phyloP scores from a whole-genome alignment of 2,329 filamentous ascomycete species.

The Hypoxylon sp. region DNA sequence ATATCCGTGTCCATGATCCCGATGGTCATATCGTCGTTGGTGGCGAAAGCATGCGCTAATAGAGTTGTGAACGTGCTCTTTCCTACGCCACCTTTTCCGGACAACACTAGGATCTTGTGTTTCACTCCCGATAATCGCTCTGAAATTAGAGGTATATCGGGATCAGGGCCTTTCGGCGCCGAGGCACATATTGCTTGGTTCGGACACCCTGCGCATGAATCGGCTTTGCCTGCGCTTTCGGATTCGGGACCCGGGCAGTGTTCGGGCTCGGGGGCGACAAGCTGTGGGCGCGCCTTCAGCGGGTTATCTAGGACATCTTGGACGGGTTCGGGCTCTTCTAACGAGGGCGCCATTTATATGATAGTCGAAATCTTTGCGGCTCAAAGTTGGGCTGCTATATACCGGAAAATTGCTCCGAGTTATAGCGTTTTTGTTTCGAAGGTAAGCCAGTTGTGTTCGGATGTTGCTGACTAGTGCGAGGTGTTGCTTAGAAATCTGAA shows the following conservation, averaged over 20 bases:
- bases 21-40: constrained; percentile 82
- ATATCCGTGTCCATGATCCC: constrained; percentile 99
- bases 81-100: constrained; percentile 95
- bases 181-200: constrained; percentile 97
- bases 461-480: constrained; percentile 1
- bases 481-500: constrained; percentile 43
- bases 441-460: neutral
- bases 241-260: constrained; percentile 95
- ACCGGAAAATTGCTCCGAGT: neutral
- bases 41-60: constrained; percentile 89
- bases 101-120: constrained; percentile 94
- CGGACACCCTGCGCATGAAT: constrained; percentile 94
- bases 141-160: constrained; percentile 91
- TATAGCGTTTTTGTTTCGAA: neutral
- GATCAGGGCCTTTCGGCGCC: constrained; percentile 94
- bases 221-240: constrained; percentile 76
- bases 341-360: constrained; percentile 80
- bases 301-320: constrained; percentile 82
- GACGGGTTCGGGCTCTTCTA: constrained; percentile 78
- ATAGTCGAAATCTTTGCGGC: neutral
- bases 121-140: constrained; percentile 83
- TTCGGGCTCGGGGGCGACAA: constrained; percentile 95
- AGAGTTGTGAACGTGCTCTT: constrained; percentile 95
- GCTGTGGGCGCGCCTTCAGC: constrained; percentile 82
- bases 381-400: neutral